Evolutionary conservation across 805 yeast species (phyloP), one percentile per base, ranked within the genome.

Genomic region (Lipomyces sp.): DNA sequence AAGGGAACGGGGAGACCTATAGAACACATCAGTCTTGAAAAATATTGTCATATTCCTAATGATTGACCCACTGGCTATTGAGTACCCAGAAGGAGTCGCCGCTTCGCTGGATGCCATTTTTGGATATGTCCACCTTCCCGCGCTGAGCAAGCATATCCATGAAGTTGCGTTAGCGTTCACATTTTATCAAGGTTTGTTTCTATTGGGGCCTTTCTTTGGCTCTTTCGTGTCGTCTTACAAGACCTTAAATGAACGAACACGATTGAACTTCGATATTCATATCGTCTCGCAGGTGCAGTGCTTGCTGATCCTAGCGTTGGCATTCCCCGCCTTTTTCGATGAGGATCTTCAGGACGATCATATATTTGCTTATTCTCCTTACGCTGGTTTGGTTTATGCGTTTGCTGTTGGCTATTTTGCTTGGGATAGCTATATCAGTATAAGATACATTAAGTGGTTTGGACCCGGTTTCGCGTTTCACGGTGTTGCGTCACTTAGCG

Each of bases 271-370:
- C 76, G 97, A 95, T 77, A 90, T 93, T 72, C 98, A 95, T 77
- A 83, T 90, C 11, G 97, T 92, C 2, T 88, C 98, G 1, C 87
- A 90, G 86, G 85, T 92, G 24, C 98, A 95, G 77, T 86, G 95
- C 59, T 57, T 90, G 0, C 69, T 90, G 5, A 87, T 97, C 10
- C 78, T 91, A 33, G 75, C 75, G 7, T 74, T 86, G 7, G 81
- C 90, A 39, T 75, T 85, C 57, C 96, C 96, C 5, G 64, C 65
- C 15, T 81, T 89, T 81, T 86, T 88, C 76, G 89, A 88, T 69
- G 81, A 84, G 8, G 75, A 80, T 59, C 81, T 85, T 65, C 69
- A 73, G 3, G 72, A 74, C 11, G 85, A 87, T 73, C 83, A 89
- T 4, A 78, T 90, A 32, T 80, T 85, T n/a, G 93, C 92, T 57